phyloP scores from a whole-genome alignment of 2,329 filamentous ascomycete species.

The Escovopsis sp. region DNA sequence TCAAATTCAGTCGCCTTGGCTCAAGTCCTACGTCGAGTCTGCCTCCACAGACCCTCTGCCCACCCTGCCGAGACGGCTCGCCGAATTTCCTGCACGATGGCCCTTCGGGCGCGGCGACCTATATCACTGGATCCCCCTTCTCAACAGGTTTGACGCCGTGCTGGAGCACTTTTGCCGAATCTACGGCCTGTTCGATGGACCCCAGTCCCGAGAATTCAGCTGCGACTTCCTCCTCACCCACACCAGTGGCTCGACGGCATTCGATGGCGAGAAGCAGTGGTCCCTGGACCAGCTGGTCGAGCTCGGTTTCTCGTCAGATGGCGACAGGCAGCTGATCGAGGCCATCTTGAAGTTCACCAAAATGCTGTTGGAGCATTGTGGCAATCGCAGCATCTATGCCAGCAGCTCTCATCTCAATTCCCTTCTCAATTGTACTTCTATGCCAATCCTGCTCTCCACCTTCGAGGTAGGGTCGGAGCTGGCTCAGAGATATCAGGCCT shows the following conservation, averaged over 20 bases:
- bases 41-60: constrained; percentile 57
- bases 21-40: constrained; percentile 64
- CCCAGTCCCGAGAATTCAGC: constrained; percentile 65
- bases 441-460: constrained; percentile 62
- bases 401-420: constrained; percentile 85
- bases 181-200: constrained; percentile 68
- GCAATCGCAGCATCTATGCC: constrained; percentile 89
- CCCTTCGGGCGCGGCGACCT: constrained; percentile 89
- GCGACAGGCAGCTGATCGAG: constrained; percentile 68
- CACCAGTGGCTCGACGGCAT: constrained; percentile 30
- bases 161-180: constrained; percentile 66
- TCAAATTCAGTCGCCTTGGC: constrained; percentile 60
- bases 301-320: constrained; percentile 56
- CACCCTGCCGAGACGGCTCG: constrained; percentile 62
- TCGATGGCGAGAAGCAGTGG: constrained; percentile 34
- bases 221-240: constrained; percentile 49
- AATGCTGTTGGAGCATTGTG: constrained; percentile 83
- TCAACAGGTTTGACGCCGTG: constrained; percentile 87
- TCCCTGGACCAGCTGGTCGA: constrained; percentile 32
- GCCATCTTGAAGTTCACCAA: constrained; percentile 72
- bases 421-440: constrained; percentile 73
- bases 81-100: constrained; percentile 77
- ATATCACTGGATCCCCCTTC: constrained; percentile 92
- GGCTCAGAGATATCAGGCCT: constrained; percentile 83
- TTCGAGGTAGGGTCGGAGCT: constrained; percentile 73